These are phyloP conservation scores for Combretum micranthum DNA, from an alignment of 345 rosid genomes.

Conservation along the genomic window DNA sequence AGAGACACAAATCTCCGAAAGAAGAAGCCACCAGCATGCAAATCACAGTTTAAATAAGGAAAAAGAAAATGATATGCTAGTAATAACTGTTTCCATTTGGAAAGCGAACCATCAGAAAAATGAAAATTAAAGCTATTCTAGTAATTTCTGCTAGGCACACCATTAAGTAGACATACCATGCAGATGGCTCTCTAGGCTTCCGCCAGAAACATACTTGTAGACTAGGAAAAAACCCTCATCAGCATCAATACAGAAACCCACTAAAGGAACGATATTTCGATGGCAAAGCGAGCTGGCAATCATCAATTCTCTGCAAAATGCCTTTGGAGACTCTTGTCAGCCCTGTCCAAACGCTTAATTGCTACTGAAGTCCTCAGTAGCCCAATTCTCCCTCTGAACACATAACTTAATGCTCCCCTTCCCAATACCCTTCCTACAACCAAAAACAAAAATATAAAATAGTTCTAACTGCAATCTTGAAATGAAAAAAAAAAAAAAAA, in stretches of 20 bases:
- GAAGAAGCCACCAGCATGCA: too few relatives aligned
- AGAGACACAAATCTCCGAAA: too few relatives aligned
- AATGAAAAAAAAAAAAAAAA: not conserved
- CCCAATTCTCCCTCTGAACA: slow-evolving; percentile 81
- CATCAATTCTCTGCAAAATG: slow-evolving; percentile 94
- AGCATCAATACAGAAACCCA: slow-evolving; percentile 85
- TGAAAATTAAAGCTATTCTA: not conserved
- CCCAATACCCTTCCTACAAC: slow-evolving; percentile 84
- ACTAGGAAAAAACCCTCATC: slow-evolving; percentile 90
- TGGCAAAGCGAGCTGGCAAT: slow-evolving; percentile 84
- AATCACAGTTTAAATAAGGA: too few relatives aligned
- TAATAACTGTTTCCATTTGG: too few relatives aligned
- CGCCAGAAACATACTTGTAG: slow-evolving; percentile 86
- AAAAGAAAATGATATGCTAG: too few relatives aligned
- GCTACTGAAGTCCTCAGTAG: slow-evolving; percentile 65
- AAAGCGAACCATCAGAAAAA: not conserved
- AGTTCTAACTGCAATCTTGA: not conserved
- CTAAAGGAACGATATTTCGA: slow-evolving; percentile 67
- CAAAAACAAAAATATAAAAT: slow-evolving; percentile 15
- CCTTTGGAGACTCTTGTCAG: slow-evolving; percentile 86
- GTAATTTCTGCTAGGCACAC: too few relatives aligned
- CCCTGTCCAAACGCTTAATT: slow-evolving; percentile 74
- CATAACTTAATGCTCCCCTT: slow-evolving; percentile 91
- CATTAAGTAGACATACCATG: slow-evolving; percentile 47
- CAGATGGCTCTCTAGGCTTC: slow-evolving; percentile 73